Percentiles rank a stretch among this genome's conserved stretches.
phyloP scores from a whole-genome alignment of 306 rosid genomes.

The Quercus wislizeni region DNA sequence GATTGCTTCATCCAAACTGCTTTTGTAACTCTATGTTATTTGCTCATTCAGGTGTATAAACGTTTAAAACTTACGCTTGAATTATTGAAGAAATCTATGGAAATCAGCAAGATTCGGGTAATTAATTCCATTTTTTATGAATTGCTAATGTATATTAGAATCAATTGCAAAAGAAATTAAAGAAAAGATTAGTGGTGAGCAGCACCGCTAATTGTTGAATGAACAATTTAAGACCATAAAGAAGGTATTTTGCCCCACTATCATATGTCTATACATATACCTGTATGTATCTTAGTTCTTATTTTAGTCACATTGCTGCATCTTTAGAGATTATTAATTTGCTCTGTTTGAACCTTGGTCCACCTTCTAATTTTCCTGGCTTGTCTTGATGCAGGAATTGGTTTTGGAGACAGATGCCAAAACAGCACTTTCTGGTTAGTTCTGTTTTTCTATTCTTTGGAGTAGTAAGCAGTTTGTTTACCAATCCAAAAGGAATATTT shows the following conservation, averaged over 20 bases:
- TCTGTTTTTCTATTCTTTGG: neutral
- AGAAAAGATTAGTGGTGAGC: conserved; percentile 97
- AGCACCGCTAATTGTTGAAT: conserved; percentile 83
- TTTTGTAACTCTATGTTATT: conserved; percentile 15
- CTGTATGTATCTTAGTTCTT: neutral
- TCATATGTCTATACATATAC: neutral
- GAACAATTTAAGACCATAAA: conserved; percentile 98
- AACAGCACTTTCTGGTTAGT: conserved; percentile 93
- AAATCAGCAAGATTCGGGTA: conserved; percentile 96
- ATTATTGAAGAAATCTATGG: conserved; percentile 94
- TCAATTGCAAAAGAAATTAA: conserved; percentile 97
- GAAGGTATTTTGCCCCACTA: conserved; percentile 48
- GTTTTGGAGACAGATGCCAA: conserved; percentile 88
- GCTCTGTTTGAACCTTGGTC: conserved; percentile 15
- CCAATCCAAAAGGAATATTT: conserved; percentile 5
- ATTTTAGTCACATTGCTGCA: neutral
- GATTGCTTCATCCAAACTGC: conserved; percentile 10
- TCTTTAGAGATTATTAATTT: conserved; percentile 1
- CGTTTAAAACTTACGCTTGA: conserved; percentile 91
- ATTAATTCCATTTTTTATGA: conserved; percentile 6
- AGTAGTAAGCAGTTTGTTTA: neutral
- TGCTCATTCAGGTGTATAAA: conserved; percentile 66
- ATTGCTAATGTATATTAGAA: conserved; percentile 33
- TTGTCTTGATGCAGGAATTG: neutral
- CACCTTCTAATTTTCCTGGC: conserved; percentile 4